These are phyloP conservation scores for Fusarium sacchari DNA, from an alignment of 2,329 filamentous ascomycete genomes.

Conservation along the genomic window DNA sequence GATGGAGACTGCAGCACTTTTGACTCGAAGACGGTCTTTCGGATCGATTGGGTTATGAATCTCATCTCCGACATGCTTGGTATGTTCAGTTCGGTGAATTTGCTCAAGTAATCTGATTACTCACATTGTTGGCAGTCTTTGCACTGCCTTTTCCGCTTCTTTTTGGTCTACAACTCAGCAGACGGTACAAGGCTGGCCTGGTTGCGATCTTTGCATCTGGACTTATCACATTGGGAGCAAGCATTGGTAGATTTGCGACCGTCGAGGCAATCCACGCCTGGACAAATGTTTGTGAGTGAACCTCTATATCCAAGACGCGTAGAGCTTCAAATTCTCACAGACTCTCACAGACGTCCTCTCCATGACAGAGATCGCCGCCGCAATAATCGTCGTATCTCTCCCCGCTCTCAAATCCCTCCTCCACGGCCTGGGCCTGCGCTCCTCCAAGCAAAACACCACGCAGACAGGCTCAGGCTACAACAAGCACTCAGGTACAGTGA, in stretches of 20 bases:
- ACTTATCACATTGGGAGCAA: constrained; percentile 32
- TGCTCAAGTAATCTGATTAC: not conserved
- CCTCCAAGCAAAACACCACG: constrained; percentile 25
- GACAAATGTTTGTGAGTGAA: constrained; percentile 39
- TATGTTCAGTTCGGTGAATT: not conserved
- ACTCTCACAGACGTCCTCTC: constrained; percentile 24
- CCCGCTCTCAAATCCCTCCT: constrained; percentile 37
- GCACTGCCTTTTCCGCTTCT: constrained; percentile 30
- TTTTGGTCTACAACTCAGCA: constrained; percentile 24
- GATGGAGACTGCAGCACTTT: constrained; percentile 40
- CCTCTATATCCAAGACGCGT: rapidly evolving
- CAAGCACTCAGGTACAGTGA: constrained; percentile 10
- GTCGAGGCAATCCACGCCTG: constrained; percentile 37
- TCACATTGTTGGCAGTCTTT: constrained; percentile 11
- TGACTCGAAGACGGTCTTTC: constrained; percentile 42
- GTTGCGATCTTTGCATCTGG: constrained; percentile 32
- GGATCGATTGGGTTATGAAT: constrained; percentile 46
- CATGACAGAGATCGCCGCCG: constrained; percentile 34
- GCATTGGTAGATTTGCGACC: constrained; percentile 30
- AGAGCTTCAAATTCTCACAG: not conserved
- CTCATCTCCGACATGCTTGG: constrained; percentile 32
- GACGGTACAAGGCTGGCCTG: constrained; percentile 26
- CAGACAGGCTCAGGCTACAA: constrained; percentile 31
- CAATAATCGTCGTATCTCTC: constrained; percentile 34
- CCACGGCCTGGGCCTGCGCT: constrained; percentile 17